Base-by-base conservation (phyloP, 2,329 filamentous ascomycete genomes). In the Lecanicillium sp. region DNA sequence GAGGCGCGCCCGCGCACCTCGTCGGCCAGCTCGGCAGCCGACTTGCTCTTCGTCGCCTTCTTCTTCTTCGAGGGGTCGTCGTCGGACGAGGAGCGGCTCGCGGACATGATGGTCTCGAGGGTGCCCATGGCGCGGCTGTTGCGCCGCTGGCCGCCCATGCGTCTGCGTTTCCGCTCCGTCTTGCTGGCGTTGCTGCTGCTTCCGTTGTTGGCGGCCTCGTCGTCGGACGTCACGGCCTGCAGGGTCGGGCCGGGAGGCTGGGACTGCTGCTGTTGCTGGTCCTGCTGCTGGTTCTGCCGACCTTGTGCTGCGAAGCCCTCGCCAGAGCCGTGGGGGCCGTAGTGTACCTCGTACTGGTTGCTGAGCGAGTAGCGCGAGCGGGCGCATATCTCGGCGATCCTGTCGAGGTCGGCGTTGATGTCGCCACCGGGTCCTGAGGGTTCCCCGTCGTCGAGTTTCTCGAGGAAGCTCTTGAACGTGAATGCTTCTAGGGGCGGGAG, bases 351-450 rank as follows among this genome's bases (percentile, higher is more conserved):
- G 56, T 84, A 83, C 58, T 84, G 80, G 60, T 83, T 82, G 62
- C 79, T 83, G 44, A 84, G 60, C 33, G 79, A 83, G 60, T 83
- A 84, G 36, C 77, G 73, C 11, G 79, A 83, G 27, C 77, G 71
- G 30, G 81, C 81, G 63, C 80, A 84, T 26, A 84, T 84, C 60
- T 84, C 80, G 10, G 81, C 81, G 56, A 84, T 84, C 33, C 78
- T 74, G 52, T 84, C 79, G 42, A 84, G 65, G 56, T 83, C 78
- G 11, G 78, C 69, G 44, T 71, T 70, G 51, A 83, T 78, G 50
- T 76, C 71, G 41, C 64, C 65, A 5, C 63, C 64, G 4, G 57
- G 59, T 43, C 67, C 66, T 17, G 45, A 26, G 10, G 7, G 21
- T 5, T 41, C 45, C 42, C 70, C 66, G 1, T 66, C 65, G 51